Conservation (phyloP, 768 basidiomycete species). For the Pisolithus orientalis region DNA sequence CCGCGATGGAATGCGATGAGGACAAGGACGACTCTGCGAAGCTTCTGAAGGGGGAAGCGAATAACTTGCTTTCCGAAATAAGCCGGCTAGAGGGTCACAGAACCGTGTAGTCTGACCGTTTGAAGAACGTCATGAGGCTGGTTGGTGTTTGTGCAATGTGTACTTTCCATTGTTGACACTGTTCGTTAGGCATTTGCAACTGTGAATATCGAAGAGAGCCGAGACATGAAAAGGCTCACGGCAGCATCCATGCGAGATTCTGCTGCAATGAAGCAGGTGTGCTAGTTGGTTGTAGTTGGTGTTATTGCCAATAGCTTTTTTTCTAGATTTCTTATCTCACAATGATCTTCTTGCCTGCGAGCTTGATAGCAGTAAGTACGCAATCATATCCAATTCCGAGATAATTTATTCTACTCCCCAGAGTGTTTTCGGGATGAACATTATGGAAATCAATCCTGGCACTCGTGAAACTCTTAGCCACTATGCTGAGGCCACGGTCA, state of each 20-base stretch:
- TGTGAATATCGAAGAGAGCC: conserved; percentile 46
- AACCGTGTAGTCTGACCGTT: conserved; percentile 16
- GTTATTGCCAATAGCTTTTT: not conserved
- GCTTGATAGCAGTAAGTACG: conserved; percentile 30
- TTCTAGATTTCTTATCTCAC: conserved; percentile 47
- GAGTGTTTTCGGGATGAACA: conserved; percentile 23
- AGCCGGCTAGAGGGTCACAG: conserved; percentile 33
- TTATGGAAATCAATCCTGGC: conserved; percentile 21
- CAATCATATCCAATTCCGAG: not conserved
- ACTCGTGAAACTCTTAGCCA: conserved; percentile 27
- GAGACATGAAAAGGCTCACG: conserved; percentile 2
- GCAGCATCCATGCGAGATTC: conserved; percentile 8
- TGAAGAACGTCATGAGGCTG: conserved; percentile 19
- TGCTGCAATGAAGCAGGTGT: not conserved
- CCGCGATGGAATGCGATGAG: conserved; percentile 31
- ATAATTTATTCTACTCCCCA: conserved; percentile 19
- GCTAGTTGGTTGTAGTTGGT: not conserved
- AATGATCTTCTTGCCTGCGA: conserved; percentile 51
- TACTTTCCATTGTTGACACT: not conserved
- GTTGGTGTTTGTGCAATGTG: conserved; percentile 9
- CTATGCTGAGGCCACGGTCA: conserved; percentile 34
- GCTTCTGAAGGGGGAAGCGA: conserved; percentile 33
- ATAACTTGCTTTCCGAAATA: conserved; percentile 44
- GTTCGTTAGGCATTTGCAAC: conserved; percentile 44
- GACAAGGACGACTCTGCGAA: conserved; percentile 20